Evolutionary conservation across 1,284 basidiomycete genomes (phyloP), one percentile per base, ranked within the genome.

Genomic region (Pseudozyma sp.): DNA sequence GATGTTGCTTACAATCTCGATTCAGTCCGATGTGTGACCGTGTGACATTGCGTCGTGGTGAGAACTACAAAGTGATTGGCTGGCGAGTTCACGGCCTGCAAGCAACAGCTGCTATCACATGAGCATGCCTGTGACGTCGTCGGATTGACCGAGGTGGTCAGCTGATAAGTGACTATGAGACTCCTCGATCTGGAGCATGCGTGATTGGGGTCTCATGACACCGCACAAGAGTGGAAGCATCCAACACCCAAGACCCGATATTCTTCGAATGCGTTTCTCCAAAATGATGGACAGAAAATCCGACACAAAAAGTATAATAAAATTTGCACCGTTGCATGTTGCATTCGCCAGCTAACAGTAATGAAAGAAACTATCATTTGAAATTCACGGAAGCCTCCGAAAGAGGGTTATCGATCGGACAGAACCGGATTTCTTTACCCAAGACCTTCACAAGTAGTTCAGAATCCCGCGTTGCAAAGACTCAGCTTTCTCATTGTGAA

Each of bases 351-450:
- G 44, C 44, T 47, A 47, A 47, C 44, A 47, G 12, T 21, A 5
- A 13, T 13, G 12, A 7, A 44, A 44, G 18, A n/a, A 8, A 3
- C 19, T 31, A 48, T 3, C 25, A 31, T 42, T 42, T n/a, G 40
- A n/a, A 36, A 14, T 31, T 31, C 25, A 6, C 25, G 25, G 25
- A 31, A 31, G 25, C 25, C 25, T 31, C 25, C 25, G 21, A 13
- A 38, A 18, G 38, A 36, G 36, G 18, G 6, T 63, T 63, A 72
- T 72, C 70, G 70, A 72, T 72, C 70, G 70, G 70, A 49, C 64
- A 72, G 64, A 72, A 67, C 59, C 70, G 70, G 70, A 53, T 65
- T 45, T 70, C 25, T 31, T 31, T 3, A 3, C 3, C 25, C 6
- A 6, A 31, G 25, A 3, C 6, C 25, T 6, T 31, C 25, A 31